Evolutionary conservation across 2,329 filamentous ascomycete species (phyloP).

Genomic region (Xylaria sp.): DNA sequence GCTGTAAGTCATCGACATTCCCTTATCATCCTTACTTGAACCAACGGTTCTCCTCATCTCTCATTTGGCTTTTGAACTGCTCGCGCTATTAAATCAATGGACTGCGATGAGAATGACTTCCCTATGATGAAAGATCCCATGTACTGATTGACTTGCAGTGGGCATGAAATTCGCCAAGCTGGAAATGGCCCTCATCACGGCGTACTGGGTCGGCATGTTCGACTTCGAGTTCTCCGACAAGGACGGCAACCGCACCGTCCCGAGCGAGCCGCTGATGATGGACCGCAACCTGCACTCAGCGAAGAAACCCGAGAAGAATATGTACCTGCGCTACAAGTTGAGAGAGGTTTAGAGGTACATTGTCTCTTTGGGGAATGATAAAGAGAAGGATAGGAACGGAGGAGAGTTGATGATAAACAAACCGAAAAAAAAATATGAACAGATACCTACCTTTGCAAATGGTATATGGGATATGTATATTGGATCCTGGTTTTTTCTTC

Average conservation of each 20-base stretch:
- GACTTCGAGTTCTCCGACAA: conserved; percentile 55
- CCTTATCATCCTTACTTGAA: no score
- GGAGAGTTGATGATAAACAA: not conserved
- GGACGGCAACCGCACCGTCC: conserved; percentile 48
- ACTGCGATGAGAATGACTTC: not conserved
- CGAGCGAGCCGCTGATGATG: conserved; percentile 43
- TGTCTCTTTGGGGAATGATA: not conserved
- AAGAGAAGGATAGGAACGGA: not conserved
- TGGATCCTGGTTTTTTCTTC: not conserved
- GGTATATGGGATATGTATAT: conserved; percentile 2
- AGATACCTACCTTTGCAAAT: not conserved
- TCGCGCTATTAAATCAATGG: not conserved
- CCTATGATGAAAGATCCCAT: not conserved
- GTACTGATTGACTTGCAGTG: conserved; percentile 43
- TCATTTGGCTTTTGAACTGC: not conserved
- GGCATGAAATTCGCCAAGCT: conserved; percentile 58
- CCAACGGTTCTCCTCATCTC: no score
- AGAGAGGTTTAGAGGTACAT: conserved; percentile 28
- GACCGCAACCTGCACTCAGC: conserved; percentile 55
- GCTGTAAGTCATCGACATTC: conserved; percentile 52
- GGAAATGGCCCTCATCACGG: conserved; percentile 60
- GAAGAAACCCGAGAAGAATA: conserved; percentile 52
- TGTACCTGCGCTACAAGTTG: conserved; percentile 53
- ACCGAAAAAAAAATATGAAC: not conserved
- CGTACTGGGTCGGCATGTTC: conserved; percentile 59